These are phyloP conservation scores for Phytophthora parvispora DNA, from an alignment of 352 stramenopile species.

Conservation along the genomic window DNA sequence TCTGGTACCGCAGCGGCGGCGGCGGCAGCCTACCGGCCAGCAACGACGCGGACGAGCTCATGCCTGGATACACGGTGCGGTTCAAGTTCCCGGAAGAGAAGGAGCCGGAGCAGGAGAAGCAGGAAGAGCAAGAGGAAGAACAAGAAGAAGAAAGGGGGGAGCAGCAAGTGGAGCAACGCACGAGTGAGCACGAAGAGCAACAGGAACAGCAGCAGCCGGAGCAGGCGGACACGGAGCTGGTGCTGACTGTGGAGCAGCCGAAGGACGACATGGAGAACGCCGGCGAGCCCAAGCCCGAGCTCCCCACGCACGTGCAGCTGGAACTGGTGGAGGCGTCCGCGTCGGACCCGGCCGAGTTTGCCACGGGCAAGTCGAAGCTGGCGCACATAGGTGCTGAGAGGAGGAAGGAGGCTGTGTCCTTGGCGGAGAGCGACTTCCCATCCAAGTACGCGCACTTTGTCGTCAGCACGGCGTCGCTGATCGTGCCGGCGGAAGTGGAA, in stretches of 20 bases:
- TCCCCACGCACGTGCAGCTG: slow-evolving; percentile 36
- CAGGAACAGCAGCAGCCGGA: slow-evolving; percentile 1
- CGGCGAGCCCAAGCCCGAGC: slow-evolving; percentile 8
- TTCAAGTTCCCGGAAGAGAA: slow-evolving; percentile 41
- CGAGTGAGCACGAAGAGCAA: slow-evolving; percentile 5
- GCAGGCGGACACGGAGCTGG: slow-evolving; percentile 5
- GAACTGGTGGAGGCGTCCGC: slow-evolving; percentile 36
- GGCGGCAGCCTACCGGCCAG: slow-evolving; percentile 21
- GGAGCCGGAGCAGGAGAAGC: slow-evolving; percentile 17
- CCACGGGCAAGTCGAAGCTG: slow-evolving; percentile 43
- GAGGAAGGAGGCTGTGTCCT: slow-evolving; percentile 48
- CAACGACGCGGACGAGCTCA: slow-evolving; percentile 13
- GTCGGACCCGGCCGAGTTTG: slow-evolving; percentile 35
- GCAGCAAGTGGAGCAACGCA: too few relatives aligned
- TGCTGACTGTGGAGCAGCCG: slow-evolving; percentile 22
- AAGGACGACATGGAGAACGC: slow-evolving; percentile 24
- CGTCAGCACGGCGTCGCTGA: slow-evolving; percentile 64
- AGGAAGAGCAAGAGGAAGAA: not conserved
- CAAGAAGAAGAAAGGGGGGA: not conserved
- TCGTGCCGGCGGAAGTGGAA: slow-evolving; percentile 73
- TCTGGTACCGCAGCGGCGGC: slow-evolving; percentile 63
- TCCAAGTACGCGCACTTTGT: slow-evolving; percentile 86
- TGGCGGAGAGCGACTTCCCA: slow-evolving; percentile 66
- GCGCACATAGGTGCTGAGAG: slow-evolving; percentile 38
- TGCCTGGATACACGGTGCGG: slow-evolving; percentile 38